phyloP scores from a whole-genome alignment of 2,329 filamentous ascomycete species.

The Thielaviopsis punctulata region DNA sequence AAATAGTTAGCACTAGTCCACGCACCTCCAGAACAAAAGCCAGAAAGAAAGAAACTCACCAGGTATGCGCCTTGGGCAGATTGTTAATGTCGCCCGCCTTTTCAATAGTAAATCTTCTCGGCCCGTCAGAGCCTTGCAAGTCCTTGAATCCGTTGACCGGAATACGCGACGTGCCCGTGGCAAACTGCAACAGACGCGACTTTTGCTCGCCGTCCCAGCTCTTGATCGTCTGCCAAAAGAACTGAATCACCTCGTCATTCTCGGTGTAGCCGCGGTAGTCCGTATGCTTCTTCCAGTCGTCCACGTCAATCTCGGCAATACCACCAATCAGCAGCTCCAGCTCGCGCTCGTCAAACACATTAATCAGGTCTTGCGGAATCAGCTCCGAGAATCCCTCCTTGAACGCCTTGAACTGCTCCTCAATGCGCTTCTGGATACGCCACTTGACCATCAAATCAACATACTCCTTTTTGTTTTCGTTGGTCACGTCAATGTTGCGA shows the following conservation, averaged over 20 bases:
- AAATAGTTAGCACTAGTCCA: conserved; percentile 12
- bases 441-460: conserved; percentile 97
- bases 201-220: conserved; percentile 98
- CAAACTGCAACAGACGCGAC: conserved; percentile 87
- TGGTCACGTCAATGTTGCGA: conserved; percentile 85
- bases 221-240: conserved; percentile 97
- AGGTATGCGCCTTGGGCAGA: conserved; percentile 92
- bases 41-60: conserved; percentile 40
- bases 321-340: conserved; percentile 90
- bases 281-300: conserved; percentile 99
- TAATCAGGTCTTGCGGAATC: conserved; percentile 89
- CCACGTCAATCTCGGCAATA: conserved; percentile 98
- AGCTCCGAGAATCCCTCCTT: conserved; percentile 95
- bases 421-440: conserved; percentile 96
- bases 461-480: conserved; percentile 98
- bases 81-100: conserved; percentile 86
- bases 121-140: conserved; percentile 89
- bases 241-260: conserved; percentile 88
- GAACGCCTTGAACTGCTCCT: conserved; percentile 96
- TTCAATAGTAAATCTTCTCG: conserved; percentile 90
- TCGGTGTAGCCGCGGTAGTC: conserved; percentile 98
- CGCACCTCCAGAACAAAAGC: background rate
- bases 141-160: conserved; percentile 99
- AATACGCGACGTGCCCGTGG: conserved; percentile 91
- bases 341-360: conserved; percentile 96